Percentiles rank a stretch among this genome's conserved stretches.
Conservation (phyloP, 768 basidiomycete species). For the Boletus reticulatus region DNA sequence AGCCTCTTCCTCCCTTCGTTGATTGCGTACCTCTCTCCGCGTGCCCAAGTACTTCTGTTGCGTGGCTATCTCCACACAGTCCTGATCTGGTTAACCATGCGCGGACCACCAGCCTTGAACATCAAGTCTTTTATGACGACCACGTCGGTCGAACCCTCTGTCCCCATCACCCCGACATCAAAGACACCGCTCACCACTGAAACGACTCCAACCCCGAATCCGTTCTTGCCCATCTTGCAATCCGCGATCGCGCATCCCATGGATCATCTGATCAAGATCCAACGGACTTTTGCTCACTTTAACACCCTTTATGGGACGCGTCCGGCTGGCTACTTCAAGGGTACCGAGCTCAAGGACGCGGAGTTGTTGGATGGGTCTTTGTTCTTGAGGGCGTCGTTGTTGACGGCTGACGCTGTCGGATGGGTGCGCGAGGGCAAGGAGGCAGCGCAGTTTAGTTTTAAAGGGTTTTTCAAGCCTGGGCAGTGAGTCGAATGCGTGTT, state of each 20-base stretch:
- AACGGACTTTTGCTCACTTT: conserved; percentile 35
- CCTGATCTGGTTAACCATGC: conserved; percentile 31
- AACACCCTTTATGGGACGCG: conserved; percentile 29
- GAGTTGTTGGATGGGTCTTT: conserved; percentile 36
- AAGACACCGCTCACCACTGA: conserved; percentile 8
- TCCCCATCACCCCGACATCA: not conserved
- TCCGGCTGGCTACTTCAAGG: conserved; percentile 25
- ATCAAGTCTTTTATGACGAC: conserved; percentile 31
- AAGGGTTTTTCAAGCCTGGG: conserved; percentile 22
- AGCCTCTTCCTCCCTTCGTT: conserved; percentile 29
- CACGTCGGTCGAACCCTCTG: conserved; percentile 20
- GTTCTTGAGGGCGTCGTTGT: conserved; percentile 30
- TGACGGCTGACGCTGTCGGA: conserved; percentile 34
- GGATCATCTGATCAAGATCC: conserved; percentile 35
- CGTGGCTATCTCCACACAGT: conserved; percentile 26
- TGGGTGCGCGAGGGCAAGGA: conserved; percentile 40
- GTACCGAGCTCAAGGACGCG: conserved; percentile 30
- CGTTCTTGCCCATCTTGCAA: conserved; percentile 41
- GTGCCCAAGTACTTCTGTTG: conserved; percentile 25
- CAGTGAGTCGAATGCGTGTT: too few relatives aligned
- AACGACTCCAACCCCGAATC: conserved; percentile 29
- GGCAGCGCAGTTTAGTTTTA: conserved; percentile 22
- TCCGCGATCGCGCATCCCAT: conserved; percentile 34
- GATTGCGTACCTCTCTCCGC: conserved; percentile 13
- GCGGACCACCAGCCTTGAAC: conserved; percentile 30